Evolutionary conservation across 345 rosid species (phyloP), one percentile per base, ranked within the genome.

Genomic region (Noccaea bulbosa): DNA sequence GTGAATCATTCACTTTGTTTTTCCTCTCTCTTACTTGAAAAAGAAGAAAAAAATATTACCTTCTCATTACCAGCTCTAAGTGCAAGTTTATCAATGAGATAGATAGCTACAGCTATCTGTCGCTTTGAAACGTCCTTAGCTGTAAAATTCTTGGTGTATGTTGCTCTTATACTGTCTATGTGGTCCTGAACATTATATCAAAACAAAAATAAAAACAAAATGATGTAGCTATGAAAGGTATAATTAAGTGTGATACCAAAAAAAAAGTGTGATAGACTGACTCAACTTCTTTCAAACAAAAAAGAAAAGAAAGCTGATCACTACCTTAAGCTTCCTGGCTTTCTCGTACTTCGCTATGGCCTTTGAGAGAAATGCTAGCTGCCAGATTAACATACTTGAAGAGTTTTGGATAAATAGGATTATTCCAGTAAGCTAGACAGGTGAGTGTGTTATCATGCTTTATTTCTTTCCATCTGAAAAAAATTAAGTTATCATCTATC

Each of bases 11-110:
- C 11, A 14, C 43, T 61, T 52, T 62, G 33, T 34, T 1, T 38
- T n/a, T n/a, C n/a, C n/a, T n/a, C n/a, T n/a, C n/a, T n/a, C n/a
- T n/a, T n/a, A n/a, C n/a, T n/a, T n/a, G n/a, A n/a, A n/a, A n/a
- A n/a, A n/a, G n/a, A n/a, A 35, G 8, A 35, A 35, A 7, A 35
- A 35, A 35, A 15, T 10, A 41, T 71, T 87, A 93, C 97, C 97
- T 93, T 93, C 84, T 91, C 97, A 74, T 91, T 93, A 30, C 98
- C 98, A 37, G 97, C 98, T 86, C 98, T 93, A 61, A 93, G 93
- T 71, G 98, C 98, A 74, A 93, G 74, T 73, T 87, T 87, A 78
- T 91, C 98, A 73, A 91, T 91, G 67, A 93, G 94, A 83, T 91
- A 89, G 60, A 94, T 93, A 30, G 98, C 98, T 52, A 91, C 96